phyloP scores from a whole-genome alignment of 495 filamentous ascomycete species.

The Aspergillus saccharolyticus region DNA sequence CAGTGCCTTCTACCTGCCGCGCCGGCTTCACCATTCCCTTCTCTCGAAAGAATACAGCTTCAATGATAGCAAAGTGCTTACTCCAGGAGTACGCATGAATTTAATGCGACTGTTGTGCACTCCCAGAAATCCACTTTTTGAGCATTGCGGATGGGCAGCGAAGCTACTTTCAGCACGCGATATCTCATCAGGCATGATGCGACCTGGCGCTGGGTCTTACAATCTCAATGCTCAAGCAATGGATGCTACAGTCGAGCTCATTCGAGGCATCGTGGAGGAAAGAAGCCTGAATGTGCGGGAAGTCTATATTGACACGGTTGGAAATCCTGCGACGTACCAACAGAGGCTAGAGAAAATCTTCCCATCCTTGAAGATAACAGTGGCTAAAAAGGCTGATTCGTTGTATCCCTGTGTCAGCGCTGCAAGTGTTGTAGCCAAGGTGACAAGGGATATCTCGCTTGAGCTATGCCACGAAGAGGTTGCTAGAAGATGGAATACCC shows the following conservation, averaged over 20 bases:
- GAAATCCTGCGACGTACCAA: constrained; percentile 76
- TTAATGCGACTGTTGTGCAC: constrained; percentile 76
- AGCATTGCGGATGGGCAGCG: constrained; percentile 75
- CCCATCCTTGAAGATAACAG: constrained; percentile 72
- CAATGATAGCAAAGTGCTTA: constrained; percentile 88
- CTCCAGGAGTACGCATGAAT: constrained; percentile 61
- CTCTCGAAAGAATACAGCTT: constrained; percentile 75
- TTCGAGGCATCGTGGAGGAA: constrained; percentile 64
- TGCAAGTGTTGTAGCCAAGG: constrained; percentile 91
- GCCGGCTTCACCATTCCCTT: constrained; percentile 60
- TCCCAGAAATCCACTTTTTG: constrained; percentile 54
- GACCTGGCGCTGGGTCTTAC: constrained; percentile 56
- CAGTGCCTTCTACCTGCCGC: constrained; percentile 78
- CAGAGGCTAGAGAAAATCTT: constrained; percentile 77
- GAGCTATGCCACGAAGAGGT: constrained; percentile 64
- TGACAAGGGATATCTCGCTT: constrained; percentile 83
- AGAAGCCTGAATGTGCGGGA: constrained; percentile 73
- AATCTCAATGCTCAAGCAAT: constrained; percentile 98
- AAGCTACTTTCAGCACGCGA: constrained; percentile 78
- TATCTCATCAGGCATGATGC: constrained; percentile 76
- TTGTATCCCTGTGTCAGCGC: constrained; percentile 91
- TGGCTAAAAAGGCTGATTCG: constrained; percentile 93
- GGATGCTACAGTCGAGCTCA: constrained; percentile 87
- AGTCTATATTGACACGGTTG: constrained; percentile 95
- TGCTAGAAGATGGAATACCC: constrained; percentile 14